These are phyloP conservation scores for Cladosporium sp. DNA, from an alignment of 2,329 filamentous ascomycete genomes.

Conservation along the genomic window DNA sequence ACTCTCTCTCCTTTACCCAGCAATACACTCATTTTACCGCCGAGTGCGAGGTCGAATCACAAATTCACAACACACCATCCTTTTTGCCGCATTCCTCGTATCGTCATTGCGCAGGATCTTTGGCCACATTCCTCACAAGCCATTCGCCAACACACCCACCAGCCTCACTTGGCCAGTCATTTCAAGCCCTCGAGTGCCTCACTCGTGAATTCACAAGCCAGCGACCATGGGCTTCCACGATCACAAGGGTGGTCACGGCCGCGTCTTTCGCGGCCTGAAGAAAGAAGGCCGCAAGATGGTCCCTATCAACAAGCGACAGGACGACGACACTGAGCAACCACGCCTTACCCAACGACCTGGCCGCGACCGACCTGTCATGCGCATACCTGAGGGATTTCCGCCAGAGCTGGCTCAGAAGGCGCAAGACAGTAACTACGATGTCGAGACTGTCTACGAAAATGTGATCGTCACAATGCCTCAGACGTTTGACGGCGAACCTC, in stretches of 20 bases:
- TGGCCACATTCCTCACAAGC: background rate
- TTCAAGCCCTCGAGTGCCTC: background rate
- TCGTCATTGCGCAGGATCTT: background rate
- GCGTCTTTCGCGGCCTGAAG: constrained; percentile 25
- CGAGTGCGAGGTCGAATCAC: background rate
- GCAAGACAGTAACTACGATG: constrained; percentile 14
- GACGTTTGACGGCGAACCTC: constrained; percentile 46
- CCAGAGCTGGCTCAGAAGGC: constrained; percentile 8
- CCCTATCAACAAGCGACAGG: background rate
- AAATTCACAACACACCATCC: background rate
- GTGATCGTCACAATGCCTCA: constrained; percentile 51
- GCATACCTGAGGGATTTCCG: constrained; percentile 23
- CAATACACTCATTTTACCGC: background rate
- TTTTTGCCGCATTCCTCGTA: constrained; percentile 10
- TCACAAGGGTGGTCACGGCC: constrained; percentile 27
- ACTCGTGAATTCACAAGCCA: constrained; percentile 4
- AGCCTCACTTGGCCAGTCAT: constrained; percentile 2
- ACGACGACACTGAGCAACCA: background rate
- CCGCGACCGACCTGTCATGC: constrained; percentile 21
- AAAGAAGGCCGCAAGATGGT: constrained; percentile 21
- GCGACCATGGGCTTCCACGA: constrained; percentile 27
- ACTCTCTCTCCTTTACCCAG: background rate
- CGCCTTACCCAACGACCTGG: background rate
- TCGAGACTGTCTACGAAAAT: constrained; percentile 36
- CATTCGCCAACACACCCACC: constrained; percentile 4